Evolutionary conservation across 2,329 filamentous ascomycete species (phyloP).

Genomic region (Lomentospora prolificans): DNA sequence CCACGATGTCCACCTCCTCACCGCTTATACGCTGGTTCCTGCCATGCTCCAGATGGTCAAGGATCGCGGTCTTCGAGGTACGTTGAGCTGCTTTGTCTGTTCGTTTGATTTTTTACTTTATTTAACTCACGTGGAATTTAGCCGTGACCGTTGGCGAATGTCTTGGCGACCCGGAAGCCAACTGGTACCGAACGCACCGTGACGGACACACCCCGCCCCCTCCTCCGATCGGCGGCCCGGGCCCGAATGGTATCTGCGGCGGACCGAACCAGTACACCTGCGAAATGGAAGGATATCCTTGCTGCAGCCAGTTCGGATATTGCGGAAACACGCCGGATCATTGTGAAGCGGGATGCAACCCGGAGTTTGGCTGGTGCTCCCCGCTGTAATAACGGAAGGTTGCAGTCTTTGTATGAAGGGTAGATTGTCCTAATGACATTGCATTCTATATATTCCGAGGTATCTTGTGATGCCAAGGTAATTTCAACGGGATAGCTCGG

Average conservation of each 20-base stretch:
- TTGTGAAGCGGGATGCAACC: conserved; percentile 8
- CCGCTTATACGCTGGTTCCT: conserved; percentile 28
- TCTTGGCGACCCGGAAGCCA: conserved; percentile 37
- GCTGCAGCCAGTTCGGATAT: conserved; percentile 7
- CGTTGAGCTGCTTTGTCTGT: not conserved
- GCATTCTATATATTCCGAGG: no score
- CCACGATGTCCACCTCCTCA: conserved; percentile 41
- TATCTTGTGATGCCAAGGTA: no score
- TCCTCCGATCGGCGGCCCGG: not conserved
- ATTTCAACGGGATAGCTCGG: no score
- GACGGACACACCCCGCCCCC: not conserved
- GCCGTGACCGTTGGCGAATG: conserved; percentile 32
- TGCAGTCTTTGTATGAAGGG: not conserved
- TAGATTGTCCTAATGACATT: no score
- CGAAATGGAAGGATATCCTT: not conserved
- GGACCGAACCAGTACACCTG: conserved; percentile 6
- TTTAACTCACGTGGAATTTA: not conserved
- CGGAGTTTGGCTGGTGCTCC: conserved; percentile 1
- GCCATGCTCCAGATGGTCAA: conserved; percentile 11
- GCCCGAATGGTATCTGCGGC: conserved; percentile 7
- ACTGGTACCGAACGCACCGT: conserved; percentile 36
- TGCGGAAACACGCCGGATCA: conserved; percentile 6
- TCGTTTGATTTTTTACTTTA: not conserved
- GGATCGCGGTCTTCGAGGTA: conserved; percentile 8
- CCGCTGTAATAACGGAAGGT: not conserved